Percentiles rank a stretch among this genome's conserved stretches.
Conservation (phyloP, 768 basidiomycete genomes). For the Ramaria sp. region DNA sequence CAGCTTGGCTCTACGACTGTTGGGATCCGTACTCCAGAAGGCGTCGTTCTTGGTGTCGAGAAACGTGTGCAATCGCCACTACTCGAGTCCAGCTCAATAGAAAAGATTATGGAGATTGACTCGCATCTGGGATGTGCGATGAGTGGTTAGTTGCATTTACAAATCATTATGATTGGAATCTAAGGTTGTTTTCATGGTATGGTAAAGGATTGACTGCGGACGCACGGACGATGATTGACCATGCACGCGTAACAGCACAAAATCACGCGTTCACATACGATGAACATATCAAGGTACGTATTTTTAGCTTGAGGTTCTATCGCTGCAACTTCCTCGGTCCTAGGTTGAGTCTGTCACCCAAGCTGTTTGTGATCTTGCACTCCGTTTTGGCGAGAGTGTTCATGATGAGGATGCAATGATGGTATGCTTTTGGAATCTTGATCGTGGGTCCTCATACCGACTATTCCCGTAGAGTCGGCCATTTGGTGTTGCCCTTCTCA, state of each 20-base stretch:
- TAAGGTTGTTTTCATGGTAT: not conserved
- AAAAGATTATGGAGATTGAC: conserved; percentile 99
- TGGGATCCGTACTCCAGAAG: conserved; percentile 83
- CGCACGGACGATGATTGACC: conserved; percentile 99
- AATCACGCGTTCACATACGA: conserved; percentile 96
- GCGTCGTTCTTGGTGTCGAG: conserved; percentile 91
- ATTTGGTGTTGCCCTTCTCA: conserved; percentile 93
- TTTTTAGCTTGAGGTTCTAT: not conserved
- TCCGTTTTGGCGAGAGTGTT: conserved; percentile 97
- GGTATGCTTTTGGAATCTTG: conserved; percentile 28
- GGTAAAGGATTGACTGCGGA: conserved; percentile 70
- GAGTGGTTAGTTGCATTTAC: conserved; percentile 42
- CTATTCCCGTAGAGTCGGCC: conserved; percentile 58
- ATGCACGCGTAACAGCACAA: conserved; percentile 92
- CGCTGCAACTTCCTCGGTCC: not conserved
- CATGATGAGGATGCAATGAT: conserved; percentile 99
- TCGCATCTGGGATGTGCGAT: conserved; percentile 93
- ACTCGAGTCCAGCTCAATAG: conserved; percentile 89
- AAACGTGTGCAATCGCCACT: conserved; percentile 97
- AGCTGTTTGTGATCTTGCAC: conserved; percentile 93
- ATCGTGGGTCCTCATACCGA: not conserved
- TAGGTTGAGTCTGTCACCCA: conserved; percentile 81
- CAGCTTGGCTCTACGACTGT: conserved; percentile 98
- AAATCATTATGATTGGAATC: not conserved
- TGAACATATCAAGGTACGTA: conserved; percentile 80